These are phyloP conservation scores for Nannizziopsis barbatae DNA, from an alignment of 2,329 filamentous ascomycete species.

Conservation along the genomic window DNA sequence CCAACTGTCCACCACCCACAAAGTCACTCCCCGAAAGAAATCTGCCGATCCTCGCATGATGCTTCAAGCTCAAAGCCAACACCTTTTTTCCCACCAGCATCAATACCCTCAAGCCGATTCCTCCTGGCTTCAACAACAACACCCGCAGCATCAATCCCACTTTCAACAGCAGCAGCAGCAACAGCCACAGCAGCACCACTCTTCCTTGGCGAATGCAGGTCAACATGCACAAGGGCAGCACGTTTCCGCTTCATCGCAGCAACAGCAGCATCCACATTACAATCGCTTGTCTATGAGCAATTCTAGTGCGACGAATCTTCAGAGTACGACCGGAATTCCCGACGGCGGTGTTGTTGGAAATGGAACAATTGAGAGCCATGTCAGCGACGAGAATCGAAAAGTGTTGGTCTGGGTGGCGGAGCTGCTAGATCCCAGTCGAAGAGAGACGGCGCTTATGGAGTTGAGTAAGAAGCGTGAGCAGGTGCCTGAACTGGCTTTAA, in stretches of 20 bases:
- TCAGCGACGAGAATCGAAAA: conserved; percentile 81
- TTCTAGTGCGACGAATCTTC: conserved; percentile 37
- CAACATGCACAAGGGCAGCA: conserved; percentile 29
- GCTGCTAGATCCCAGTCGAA: conserved; percentile 71
- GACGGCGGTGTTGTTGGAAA: conserved; percentile 19
- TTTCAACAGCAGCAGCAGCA: conserved; percentile 31
- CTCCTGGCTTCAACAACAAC: conserved; percentile 41
- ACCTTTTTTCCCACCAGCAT: conserved; percentile 51
- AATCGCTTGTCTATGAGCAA: conserved; percentile 60
- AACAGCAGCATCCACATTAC: conserved; percentile 48
- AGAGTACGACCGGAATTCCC: conserved; percentile 21
- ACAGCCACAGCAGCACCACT: conserved; percentile 30
- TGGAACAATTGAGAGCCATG: conserved; percentile 50
- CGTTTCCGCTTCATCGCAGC: conserved; percentile 23
- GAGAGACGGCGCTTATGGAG: conserved; percentile 85
- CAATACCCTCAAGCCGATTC: conserved; percentile 40
- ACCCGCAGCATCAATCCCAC: conserved; percentile 36
- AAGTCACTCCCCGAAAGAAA: neutral
- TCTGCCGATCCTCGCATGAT: conserved; percentile 26
- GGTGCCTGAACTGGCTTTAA: conserved; percentile 88
- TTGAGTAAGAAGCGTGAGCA: conserved; percentile 98
- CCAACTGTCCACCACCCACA: neutral
- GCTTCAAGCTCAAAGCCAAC: conserved; percentile 44
- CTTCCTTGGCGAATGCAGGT: conserved; percentile 16
- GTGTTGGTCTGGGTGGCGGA: conserved; percentile 92